These are phyloP conservation scores for Aspergillus sp. DNA, from an alignment of 2,329 filamentous ascomycete genomes.

Conservation along the genomic window DNA sequence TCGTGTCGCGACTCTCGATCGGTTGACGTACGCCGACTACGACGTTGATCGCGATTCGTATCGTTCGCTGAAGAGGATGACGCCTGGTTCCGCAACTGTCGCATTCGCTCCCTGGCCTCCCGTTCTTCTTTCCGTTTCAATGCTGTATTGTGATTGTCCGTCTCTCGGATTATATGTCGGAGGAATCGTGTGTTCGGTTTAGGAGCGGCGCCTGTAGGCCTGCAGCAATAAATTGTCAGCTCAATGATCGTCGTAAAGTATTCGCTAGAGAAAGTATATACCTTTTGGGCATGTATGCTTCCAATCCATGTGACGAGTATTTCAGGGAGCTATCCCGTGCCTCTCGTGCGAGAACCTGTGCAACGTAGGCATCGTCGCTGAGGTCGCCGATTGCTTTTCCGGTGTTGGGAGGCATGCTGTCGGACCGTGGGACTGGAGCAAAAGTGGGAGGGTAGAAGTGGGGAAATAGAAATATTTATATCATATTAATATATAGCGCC, in stretches of 20 bases:
- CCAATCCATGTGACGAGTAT: conserved; percentile 73
- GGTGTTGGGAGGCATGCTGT: conserved; percentile 30
- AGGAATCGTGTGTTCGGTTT: conserved; percentile 93
- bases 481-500: background rate
- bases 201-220: conserved; percentile 65
- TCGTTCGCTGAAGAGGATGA: conserved; percentile 21
- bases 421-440: background rate
- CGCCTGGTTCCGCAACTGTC: conserved; percentile 54
- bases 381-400: conserved; percentile 49
- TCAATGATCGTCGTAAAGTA: background rate
- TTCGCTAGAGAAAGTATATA: conserved; percentile 29
- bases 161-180: conserved; percentile 82
- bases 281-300: conserved; percentile 63
- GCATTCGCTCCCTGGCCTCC: conserved; percentile 72
- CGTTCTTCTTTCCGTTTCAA: conserved; percentile 80
- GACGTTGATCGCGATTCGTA: conserved; percentile 38
- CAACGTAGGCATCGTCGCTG: conserved; percentile 62
- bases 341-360: conserved; percentile 75
- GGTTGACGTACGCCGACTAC: conserved; percentile 17
- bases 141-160: conserved; percentile 84
- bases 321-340: conserved; percentile 71
- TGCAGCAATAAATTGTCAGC: conserved; percentile 37
- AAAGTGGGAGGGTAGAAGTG: background rate
- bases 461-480: background rate
- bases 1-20: conserved; percentile 22